Percentiles rank a stretch among this genome's conserved stretches.
These are phyloP conservation scores for Puya raimondii DNA, from an alignment of 176 grass and related monocot species.

Conservation along the genomic window DNA sequence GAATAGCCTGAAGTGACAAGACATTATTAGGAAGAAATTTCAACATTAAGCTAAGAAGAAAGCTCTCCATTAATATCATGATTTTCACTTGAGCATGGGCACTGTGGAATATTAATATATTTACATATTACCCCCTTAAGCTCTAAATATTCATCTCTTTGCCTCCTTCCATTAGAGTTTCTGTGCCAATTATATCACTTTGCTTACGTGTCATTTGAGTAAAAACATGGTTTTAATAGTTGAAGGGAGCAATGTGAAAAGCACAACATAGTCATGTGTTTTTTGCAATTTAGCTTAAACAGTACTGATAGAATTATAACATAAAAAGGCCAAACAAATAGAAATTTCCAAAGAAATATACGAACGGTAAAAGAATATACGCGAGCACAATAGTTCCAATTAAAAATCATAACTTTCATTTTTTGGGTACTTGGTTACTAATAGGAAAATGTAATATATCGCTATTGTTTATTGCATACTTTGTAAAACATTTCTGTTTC, in stretches of 20 bases:
- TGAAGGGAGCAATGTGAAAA: no score
- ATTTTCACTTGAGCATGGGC: no score
- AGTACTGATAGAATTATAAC: background rate
- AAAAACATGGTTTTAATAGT: no score
- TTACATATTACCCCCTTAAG: no score
- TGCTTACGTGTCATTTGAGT: no score
- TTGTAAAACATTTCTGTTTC: conserved; percentile 81
- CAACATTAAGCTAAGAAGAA: background rate
- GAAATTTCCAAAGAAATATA: background rate
- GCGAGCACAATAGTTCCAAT: background rate
- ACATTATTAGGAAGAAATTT: background rate
- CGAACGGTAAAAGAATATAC: background rate
- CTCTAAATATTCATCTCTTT: no score
- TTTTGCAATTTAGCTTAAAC: no score
- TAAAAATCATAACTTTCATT: background rate
- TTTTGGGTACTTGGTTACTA: background rate
- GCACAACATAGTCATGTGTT: no score
- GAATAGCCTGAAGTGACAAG: conserved; percentile 45
- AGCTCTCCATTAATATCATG: no score
- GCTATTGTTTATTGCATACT: conserved; percentile 44
- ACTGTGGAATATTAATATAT: no score
- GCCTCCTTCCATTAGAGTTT: no score
- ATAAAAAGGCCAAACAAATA: background rate
- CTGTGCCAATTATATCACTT: no score
- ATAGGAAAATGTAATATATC: conserved; percentile 7